These are phyloP conservation scores for Cerioporus squamosus DNA, from an alignment of 1,284 basidiomycete genomes.

Conservation along the genomic window DNA sequence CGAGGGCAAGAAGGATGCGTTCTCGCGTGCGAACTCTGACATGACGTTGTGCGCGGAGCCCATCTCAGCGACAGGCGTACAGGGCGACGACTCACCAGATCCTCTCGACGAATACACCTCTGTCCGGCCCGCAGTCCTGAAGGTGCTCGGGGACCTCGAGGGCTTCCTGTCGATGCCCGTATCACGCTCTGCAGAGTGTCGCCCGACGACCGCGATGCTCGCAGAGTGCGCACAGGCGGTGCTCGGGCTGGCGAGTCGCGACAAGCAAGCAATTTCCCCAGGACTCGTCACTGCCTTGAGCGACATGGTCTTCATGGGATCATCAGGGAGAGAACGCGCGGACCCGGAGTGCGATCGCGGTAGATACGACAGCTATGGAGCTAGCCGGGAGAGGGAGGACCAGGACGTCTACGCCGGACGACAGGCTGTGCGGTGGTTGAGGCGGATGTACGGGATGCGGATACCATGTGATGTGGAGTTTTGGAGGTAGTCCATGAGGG, in stretches of 20 bases:
- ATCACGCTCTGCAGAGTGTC: slow-evolving; percentile 11
- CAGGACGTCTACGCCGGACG: slow-evolving; percentile 3
- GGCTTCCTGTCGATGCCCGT: slow-evolving; percentile 18
- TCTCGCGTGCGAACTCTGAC: neutral
- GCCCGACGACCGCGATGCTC: slow-evolving; percentile 18
- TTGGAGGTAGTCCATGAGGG: neutral
- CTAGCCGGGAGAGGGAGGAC: neutral
- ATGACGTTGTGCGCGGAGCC: neutral
- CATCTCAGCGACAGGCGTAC: neutral
- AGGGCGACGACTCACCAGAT: neutral
- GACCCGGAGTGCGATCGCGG: neutral
- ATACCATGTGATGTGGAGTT: neutral
- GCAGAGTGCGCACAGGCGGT: slow-evolving; percentile 21
- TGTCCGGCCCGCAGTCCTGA: slow-evolving; percentile 10
- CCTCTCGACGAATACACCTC: slow-evolving; percentile 9
- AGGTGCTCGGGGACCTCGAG: slow-evolving; percentile 13
- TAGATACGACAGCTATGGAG: neutral
- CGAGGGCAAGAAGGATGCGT: too few species aligned
- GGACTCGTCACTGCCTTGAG: slow-evolving; percentile 14
- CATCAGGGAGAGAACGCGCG: neutral
- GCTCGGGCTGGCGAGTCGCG: slow-evolving; percentile 13
- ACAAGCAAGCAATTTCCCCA: slow-evolving; percentile 7
- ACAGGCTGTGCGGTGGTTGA: slow-evolving; percentile 14
- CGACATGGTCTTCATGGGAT: slow-evolving; percentile 3
- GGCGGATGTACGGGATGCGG: slow-evolving; percentile 13